A percentile compares a stretch with the other conserved stretches of the same genome.
Conservation (phyloP, 2,329 filamentous ascomycete species). For the Nemania sp. region DNA sequence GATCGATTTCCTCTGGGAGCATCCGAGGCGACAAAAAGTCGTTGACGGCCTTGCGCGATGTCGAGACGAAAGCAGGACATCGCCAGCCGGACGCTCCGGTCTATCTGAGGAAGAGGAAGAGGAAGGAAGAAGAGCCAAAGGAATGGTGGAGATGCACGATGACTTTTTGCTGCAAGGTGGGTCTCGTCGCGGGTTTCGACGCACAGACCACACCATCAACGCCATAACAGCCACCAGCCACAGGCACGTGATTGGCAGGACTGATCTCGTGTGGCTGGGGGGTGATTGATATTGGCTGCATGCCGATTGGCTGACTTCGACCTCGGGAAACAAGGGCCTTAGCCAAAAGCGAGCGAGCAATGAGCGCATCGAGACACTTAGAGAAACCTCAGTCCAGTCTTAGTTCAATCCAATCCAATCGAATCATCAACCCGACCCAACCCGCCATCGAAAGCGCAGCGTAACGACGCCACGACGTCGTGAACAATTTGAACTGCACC, state of each 20-base stretch:
- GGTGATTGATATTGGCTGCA: constrained; percentile 26
- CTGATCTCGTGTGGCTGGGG: neutral
- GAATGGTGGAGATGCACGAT: neutral
- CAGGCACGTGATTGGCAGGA: neutral
- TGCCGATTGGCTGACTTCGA: constrained; percentile 31
- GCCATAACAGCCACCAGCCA: too few species aligned
- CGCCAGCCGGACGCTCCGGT: constrained; percentile 49
- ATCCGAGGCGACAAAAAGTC: constrained; percentile 34
- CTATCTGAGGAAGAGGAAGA: constrained; percentile 55
- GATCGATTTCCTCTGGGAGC: constrained; percentile 44
- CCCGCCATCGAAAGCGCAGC: neutral
- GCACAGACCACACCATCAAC: constrained; percentile 34
- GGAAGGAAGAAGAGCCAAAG: constrained; percentile 30
- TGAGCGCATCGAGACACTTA: constrained; percentile 32
- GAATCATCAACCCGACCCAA: neutral
- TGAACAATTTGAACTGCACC: neutral
- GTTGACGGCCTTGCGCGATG: constrained; percentile 34
- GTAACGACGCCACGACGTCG: neutral
- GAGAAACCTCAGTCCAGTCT: constrained; percentile 23
- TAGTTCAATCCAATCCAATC: constrained; percentile 8
- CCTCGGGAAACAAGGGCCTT: constrained; percentile 28
- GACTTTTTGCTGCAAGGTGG: constrained; percentile 9
- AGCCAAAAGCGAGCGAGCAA: neutral
- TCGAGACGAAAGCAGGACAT: constrained; percentile 25
- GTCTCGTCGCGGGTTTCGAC: constrained; percentile 14